A percentile compares a stretch with the other conserved stretches of the same genome.
These are phyloP conservation scores for Luzula sylvatica DNA, from an alignment of 176 grass and related monocot species.

Conservation along the genomic window DNA sequence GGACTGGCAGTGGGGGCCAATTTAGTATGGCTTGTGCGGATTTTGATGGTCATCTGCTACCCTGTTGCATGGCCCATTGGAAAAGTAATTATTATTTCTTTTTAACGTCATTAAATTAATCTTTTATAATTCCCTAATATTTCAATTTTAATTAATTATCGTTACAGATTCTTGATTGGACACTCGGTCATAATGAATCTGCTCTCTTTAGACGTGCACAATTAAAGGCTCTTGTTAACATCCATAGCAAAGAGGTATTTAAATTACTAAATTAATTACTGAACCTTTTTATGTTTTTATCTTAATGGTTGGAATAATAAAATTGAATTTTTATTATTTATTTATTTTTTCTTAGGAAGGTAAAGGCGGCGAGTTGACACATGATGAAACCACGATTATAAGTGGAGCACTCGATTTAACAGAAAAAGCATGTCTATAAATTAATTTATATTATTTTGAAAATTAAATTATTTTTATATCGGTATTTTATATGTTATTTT, in stretches of 20 bases:
- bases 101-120: slow-evolving; percentile 3
- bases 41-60: slow-evolving; percentile 87
- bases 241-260: slow-evolving; percentile 96
- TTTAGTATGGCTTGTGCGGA: slow-evolving; percentile 91
- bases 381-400: slow-evolving; percentile 99
- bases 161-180: slow-evolving; percentile 75
- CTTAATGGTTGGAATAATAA: too few species aligned
- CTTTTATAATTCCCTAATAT: slow-evolving; percentile 8
- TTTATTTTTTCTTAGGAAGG: slow-evolving; percentile 60
- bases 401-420: slow-evolving; percentile 97
- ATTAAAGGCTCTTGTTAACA: slow-evolving; percentile 92
- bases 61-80: slow-evolving; percentile 96
- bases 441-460: too few species aligned
- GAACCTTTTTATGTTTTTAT: background rate
- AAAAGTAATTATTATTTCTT: slow-evolving; percentile 45
- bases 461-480: too few species aligned
- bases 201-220: slow-evolving; percentile 98
- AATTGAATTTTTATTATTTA: slow-evolving; percentile 1
- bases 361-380: slow-evolving; percentile 98
- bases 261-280: background rate
- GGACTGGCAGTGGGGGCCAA: slow-evolving; percentile 93
- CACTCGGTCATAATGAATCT: slow-evolving; percentile 98
- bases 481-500: slow-evolving; percentile 15
- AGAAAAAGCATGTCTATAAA: slow-evolving; percentile 56
- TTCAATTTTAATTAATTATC: slow-evolving; percentile 14